Percentiles rank a stretch among this genome's conserved stretches.
phyloP scores from a whole-genome alignment of 2,329 filamentous ascomycete genomes.

The Arthroderma uncinatum region DNA sequence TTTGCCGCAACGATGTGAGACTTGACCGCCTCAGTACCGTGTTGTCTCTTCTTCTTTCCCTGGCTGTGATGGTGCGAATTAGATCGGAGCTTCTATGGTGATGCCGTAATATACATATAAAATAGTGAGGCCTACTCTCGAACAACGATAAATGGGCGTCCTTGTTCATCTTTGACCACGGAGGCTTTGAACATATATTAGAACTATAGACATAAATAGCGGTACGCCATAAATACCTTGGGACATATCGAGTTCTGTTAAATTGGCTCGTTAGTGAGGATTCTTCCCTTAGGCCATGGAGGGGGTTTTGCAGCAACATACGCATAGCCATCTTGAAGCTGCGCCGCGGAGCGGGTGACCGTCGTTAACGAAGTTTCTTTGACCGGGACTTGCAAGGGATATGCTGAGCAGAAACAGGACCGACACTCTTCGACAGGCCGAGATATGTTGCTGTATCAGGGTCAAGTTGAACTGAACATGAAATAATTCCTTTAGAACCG shows the following conservation, averaged over 20 bases:
- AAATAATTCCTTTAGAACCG: too few species aligned
- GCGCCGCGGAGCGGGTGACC: conserved; percentile 19
- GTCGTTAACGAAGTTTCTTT: neutral
- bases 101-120: neutral
- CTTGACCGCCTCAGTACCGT: conserved; percentile 95
- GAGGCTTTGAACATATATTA: conserved; percentile 38
- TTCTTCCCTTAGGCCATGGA: conserved; percentile 9
- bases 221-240: conserved; percentile 26
- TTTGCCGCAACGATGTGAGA: conserved; percentile 93
- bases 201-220: conserved; percentile 1
- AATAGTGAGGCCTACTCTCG: conserved; percentile 56
- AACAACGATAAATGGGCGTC: conserved; percentile 94
- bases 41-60: conserved; percentile 93
- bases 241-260: conserved; percentile 38
- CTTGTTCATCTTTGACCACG: conserved; percentile 94
- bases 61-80: conserved; percentile 49
- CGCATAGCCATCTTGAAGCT: conserved; percentile 39
- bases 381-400: neutral
- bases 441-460: neutral
- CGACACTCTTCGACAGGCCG: neutral
- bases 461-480: neutral
- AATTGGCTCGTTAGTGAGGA: conserved; percentile 18
- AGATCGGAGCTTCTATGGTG: conserved; percentile 5
- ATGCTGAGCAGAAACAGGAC: neutral
- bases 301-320: conserved; percentile 27